These are phyloP conservation scores for Trichosanthes cucumerina DNA, from an alignment of 306 rosid genomes.

Conservation along the genomic window DNA sequence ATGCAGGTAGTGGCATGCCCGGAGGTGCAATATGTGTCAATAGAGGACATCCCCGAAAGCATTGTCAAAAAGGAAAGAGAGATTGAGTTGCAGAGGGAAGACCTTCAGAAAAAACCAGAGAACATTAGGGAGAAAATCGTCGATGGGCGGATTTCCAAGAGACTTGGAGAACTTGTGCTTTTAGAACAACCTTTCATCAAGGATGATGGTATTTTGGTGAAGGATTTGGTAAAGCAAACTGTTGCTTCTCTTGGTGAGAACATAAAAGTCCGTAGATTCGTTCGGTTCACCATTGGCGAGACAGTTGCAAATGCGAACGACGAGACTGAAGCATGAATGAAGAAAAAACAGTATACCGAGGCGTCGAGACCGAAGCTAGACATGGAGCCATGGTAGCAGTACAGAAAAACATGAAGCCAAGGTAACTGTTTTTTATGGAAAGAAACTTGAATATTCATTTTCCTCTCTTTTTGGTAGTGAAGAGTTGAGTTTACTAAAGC, in stretches of 20 bases:
- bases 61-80: conserved; percentile 54
- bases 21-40: conserved; percentile 65
- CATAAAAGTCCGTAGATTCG: conserved; percentile 79
- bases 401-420: conserved; percentile 5
- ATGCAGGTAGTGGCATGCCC: conserved; percentile 95
- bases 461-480: conserved; percentile 2
- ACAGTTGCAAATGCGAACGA: conserved; percentile 26
- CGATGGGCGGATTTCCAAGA: conserved; percentile 89
- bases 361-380: background rate
- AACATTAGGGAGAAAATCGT: conserved; percentile 86
- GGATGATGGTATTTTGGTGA: conserved; percentile 68
- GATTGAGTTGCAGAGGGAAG: conserved; percentile 89
- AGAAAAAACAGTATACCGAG: conserved; percentile 8
- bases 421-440: background rate
- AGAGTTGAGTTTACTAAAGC: conserved; percentile 5
- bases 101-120: conserved; percentile 76
- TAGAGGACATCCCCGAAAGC: conserved; percentile 68
- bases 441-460: background rate
- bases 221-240: conserved; percentile 92
- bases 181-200: conserved; percentile 88
- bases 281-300: conserved; percentile 81
- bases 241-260: conserved; percentile 98
- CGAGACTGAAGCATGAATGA: conserved; percentile 22
- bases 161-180: conserved; percentile 90
- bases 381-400: background rate